A percentile compares a stretch with the other conserved stretches of the same genome.
These are phyloP conservation scores for Sporisorium exsertum DNA, from an alignment of 1,284 basidiomycete species.

Conservation along the genomic window DNA sequence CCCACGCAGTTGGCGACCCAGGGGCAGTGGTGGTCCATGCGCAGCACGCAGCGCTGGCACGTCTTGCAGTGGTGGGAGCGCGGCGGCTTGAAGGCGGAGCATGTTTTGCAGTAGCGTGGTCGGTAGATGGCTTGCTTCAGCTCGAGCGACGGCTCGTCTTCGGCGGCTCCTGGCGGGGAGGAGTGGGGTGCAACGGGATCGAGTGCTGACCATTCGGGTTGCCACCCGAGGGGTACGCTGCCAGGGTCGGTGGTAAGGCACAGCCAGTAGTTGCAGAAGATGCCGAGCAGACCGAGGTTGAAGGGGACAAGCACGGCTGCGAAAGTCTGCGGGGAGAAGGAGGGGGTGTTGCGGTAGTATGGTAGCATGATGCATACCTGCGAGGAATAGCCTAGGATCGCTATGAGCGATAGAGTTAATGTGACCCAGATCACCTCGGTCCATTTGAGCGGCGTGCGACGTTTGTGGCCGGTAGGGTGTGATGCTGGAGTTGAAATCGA, in stretches of 20 bases:
- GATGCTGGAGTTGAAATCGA: neutral
- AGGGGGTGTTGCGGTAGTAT: constrained; percentile 54
- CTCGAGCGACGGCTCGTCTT: constrained; percentile 18
- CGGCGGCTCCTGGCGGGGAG: neutral
- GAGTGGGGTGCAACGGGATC: constrained; percentile 15
- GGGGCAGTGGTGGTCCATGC: constrained; percentile 73
- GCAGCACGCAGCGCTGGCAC: constrained; percentile 63
- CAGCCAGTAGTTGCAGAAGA: constrained; percentile 64
- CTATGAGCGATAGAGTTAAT: constrained; percentile 40
- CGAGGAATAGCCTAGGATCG: constrained; percentile 56
- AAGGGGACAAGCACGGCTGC: constrained; percentile 82
- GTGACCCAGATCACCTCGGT: constrained; percentile 48
- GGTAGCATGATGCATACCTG: constrained; percentile 62
- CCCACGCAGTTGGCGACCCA: constrained; percentile 73
- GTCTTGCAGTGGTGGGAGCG: constrained; percentile 69
- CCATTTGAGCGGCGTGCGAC: constrained; percentile 38
- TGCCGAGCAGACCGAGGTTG: constrained; percentile 75
- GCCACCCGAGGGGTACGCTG: constrained; percentile 56
- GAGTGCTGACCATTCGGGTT: constrained; percentile 54
- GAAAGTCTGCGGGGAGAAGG: constrained; percentile 73
- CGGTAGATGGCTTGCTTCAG: constrained; percentile 40
- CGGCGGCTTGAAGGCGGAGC: constrained; percentile 62
- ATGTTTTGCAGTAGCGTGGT: constrained; percentile 61
- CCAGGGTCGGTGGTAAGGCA: constrained; percentile 59
- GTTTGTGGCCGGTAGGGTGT: neutral